These are phyloP conservation scores for Luzula sylvatica DNA, from an alignment of 176 grass and related monocot species.

Conservation along the genomic window DNA sequence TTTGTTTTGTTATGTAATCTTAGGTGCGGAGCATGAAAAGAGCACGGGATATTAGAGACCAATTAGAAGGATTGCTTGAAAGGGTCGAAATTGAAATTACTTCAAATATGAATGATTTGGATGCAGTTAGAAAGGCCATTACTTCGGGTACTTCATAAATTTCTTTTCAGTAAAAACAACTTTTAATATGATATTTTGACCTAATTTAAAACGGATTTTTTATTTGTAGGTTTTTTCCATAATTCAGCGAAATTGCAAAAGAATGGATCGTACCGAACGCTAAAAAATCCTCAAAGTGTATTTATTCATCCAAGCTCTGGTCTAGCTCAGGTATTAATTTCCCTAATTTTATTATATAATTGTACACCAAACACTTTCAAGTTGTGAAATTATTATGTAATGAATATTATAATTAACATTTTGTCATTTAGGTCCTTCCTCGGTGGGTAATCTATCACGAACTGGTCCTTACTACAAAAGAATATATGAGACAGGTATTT, in stretches of 20 bases:
- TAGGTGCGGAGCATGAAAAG: constrained; percentile 71
- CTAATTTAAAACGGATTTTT: not conserved
- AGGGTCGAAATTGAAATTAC: constrained; percentile 97
- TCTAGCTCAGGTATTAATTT: constrained; percentile 74
- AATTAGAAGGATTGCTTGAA: constrained; percentile 80
- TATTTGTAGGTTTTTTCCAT: constrained; percentile 72
- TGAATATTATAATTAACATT: too few relatives aligned
- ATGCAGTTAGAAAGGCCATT: constrained; percentile 80
- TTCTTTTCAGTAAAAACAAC: too few relatives aligned
- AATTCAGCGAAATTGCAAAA: constrained; percentile 79
- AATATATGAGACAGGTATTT: too few relatives aligned
- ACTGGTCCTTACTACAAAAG: constrained; percentile 79
- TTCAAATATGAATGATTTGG: too few relatives aligned
- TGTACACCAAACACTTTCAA: constrained; percentile 6
- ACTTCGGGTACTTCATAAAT: constrained; percentile 50
- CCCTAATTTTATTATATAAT: too few relatives aligned
- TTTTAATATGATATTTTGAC: constrained; percentile 6
- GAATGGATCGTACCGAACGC: constrained; percentile 73
- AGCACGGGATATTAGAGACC: too few relatives aligned
- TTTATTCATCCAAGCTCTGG: too few relatives aligned
- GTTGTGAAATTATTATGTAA: not conserved
- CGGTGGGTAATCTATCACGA: constrained; percentile 79
- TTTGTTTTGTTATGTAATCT: constrained; percentile 38
- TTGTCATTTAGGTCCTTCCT: constrained; percentile 44
- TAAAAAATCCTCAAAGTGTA: too few relatives aligned